phyloP scores from a whole-genome alignment of 441 rosid genomes.

The Geranium incanum region DNA sequence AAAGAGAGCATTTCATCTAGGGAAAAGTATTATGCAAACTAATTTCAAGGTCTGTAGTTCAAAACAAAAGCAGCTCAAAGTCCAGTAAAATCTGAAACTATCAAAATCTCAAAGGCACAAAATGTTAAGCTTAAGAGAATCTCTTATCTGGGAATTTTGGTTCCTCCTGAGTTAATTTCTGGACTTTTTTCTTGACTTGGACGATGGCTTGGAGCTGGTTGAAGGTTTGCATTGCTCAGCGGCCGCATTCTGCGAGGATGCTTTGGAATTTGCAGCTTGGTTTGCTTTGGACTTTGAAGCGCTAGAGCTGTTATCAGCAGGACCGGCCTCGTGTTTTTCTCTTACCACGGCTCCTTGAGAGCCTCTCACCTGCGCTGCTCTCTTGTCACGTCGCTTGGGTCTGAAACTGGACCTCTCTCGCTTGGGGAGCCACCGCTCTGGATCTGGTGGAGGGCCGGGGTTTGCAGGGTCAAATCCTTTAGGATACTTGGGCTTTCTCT shows the following conservation, averaged over 20 bases:
- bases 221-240: slow-evolving; percentile 42
- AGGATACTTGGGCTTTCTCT: slow-evolving; percentile 90
- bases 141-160: too few relatives aligned
- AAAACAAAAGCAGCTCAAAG: too few relatives aligned
- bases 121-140: too few relatives aligned
- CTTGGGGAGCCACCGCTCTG: slow-evolving; percentile 94
- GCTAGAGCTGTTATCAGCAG: slow-evolving; percentile 33
- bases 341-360: slow-evolving; percentile 75
- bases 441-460: slow-evolving; percentile 94
- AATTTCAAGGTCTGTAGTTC: too few relatives aligned
- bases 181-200: too few relatives aligned
- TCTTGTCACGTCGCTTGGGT: slow-evolving; percentile 88
- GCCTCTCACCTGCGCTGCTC: slow-evolving; percentile 90
- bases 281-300: slow-evolving; percentile 33
- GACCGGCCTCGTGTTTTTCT: slow-evolving; percentile 64
- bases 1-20: too few relatives aligned
- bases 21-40: too few relatives aligned
- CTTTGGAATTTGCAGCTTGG: slow-evolving; percentile 44
- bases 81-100: too few relatives aligned
- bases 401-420: slow-evolving; percentile 89
- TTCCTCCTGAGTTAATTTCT: too few relatives aligned
- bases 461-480: slow-evolving; percentile 90
- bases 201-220: slow-evolving; percentile 25
- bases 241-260: slow-evolving; percentile 32
- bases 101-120: too few relatives aligned